phyloP scores from a whole-genome alignment of 129 eudicot species.

The Dittrichia graveolens region DNA sequence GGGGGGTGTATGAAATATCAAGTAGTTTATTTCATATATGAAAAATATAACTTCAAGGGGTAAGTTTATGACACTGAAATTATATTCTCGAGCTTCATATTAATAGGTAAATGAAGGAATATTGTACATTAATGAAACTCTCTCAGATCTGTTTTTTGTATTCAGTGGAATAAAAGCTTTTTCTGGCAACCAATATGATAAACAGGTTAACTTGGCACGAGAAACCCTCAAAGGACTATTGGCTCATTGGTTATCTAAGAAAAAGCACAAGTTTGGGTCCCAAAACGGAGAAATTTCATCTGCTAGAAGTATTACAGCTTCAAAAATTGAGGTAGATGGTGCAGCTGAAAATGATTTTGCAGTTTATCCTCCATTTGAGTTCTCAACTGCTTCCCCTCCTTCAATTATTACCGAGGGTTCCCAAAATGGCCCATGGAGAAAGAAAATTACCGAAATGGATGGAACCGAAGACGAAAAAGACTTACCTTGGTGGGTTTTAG shows the following conservation, averaged over 20 bases:
- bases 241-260: constrained; percentile 81
- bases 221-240: constrained; percentile 96
- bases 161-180: constrained; percentile 5
- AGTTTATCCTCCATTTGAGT: constrained; percentile 95
- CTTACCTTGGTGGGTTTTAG: constrained; percentile 94
- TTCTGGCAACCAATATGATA: constrained; percentile 15
- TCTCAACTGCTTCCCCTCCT: constrained; percentile 77
- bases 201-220: constrained; percentile 90
- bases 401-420: constrained; percentile 97
- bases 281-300: constrained; percentile 75
- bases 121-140: no score
- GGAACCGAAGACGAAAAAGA: constrained; percentile 96
- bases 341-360: constrained; percentile 66
- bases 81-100: constrained; percentile 1
- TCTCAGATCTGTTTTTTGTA: no score
- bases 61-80: neutral
- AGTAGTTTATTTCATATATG: neutral
- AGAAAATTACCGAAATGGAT: constrained; percentile 80
- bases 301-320: constrained; percentile 55
- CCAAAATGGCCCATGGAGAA: constrained; percentile 94
- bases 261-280: constrained; percentile 75
- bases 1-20: neutral
- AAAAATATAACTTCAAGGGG: neutral
- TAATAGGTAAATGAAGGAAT: neutral
- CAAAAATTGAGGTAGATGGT: constrained; percentile 80